phyloP scores from a whole-genome alignment of 1,139 yeast species.

The Diutina ranongensis region DNA sequence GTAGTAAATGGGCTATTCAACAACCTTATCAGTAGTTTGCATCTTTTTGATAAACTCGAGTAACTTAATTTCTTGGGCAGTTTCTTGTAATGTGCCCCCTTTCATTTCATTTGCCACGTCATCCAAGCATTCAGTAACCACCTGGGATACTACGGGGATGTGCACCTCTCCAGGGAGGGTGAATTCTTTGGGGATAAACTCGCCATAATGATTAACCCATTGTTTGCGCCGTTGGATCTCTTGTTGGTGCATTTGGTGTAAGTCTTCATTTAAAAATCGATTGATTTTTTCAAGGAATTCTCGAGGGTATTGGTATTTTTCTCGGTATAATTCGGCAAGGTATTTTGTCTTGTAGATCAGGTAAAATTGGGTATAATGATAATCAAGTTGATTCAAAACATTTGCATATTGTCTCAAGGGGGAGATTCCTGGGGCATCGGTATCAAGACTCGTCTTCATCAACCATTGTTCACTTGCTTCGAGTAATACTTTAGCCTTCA shows the following conservation, averaged over 20 bases:
- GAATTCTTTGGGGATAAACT: slow-evolving; percentile 31
- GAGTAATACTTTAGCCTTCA: slow-evolving; percentile 16
- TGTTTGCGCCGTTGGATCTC: slow-evolving; percentile 24
- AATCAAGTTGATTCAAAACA: slow-evolving; percentile 20
- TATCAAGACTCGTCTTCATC: slow-evolving; percentile 6
- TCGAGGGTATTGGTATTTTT: slow-evolving; percentile 29
- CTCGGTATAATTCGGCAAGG: slow-evolving; percentile 28
- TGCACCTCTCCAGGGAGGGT: slow-evolving; percentile 25
- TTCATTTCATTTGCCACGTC: slow-evolving; percentile 4
- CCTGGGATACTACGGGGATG: slow-evolving; percentile 5
- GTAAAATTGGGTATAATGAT: slow-evolving; percentile 27
- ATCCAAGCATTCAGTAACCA: slow-evolving; percentile 3
- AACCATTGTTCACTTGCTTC: slow-evolving; percentile 12
- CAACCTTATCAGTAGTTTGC: neutral
- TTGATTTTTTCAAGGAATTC: slow-evolving; percentile 22
- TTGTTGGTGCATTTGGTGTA: slow-evolving; percentile 22
- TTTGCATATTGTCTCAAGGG: slow-evolving; percentile 18
- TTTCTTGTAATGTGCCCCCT: neutral
- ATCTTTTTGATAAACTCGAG: neutral
- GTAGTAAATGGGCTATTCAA: neutral
- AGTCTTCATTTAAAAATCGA: slow-evolving; percentile 23
- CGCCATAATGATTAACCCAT: slow-evolving; percentile 32
- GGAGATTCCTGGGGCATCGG: neutral
- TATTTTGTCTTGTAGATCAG: slow-evolving; percentile 26
- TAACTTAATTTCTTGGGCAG: neutral